Conservation (phyloP, 176 grass and related monocot species). For the Musa itinerans region DNA sequence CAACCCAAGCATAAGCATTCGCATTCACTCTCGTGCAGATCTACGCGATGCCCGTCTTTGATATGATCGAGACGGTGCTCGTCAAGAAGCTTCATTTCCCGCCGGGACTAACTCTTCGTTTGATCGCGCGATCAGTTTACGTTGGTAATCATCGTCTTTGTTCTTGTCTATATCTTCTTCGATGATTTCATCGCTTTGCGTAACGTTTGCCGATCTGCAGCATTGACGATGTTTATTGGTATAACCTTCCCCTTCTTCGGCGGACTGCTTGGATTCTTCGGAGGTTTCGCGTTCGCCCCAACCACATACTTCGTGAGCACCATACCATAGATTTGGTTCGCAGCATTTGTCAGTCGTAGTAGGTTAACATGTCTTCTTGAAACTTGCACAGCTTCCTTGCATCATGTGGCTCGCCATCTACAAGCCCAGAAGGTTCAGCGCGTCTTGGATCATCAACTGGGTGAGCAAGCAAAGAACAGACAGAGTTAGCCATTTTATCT, state of each 20-base stretch:
- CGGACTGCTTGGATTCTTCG: constrained; percentile 4
- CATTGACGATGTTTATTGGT: not conserved
- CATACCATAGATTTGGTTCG: too few species aligned
- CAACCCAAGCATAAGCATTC: not conserved
- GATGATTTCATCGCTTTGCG: not conserved
- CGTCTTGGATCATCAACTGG: constrained; percentile 2
- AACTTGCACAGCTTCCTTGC: not conserved
- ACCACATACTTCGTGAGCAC: not conserved
- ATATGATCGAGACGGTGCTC: constrained; percentile 2
- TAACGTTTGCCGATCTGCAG: not conserved
- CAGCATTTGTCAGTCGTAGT: not conserved
- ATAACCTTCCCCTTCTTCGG: constrained; percentile 1
- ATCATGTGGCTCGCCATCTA: constrained; percentile 10
- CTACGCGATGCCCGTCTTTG: constrained; percentile 6
- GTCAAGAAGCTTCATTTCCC: constrained; percentile 1
- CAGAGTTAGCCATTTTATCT: not conserved
- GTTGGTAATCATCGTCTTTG: not conserved
- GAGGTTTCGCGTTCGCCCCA: not conserved
- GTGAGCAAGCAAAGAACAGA: not conserved
- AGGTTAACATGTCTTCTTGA: not conserved
- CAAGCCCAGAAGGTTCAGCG: not conserved
- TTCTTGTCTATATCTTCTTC: not conserved
- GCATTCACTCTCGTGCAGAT: not conserved
- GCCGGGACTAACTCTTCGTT: not conserved
- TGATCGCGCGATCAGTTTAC: not conserved